Evolutionary conservation across 2,329 filamentous ascomycete genomes (phyloP).

Genomic region (Talaromyces islandicus): DNA sequence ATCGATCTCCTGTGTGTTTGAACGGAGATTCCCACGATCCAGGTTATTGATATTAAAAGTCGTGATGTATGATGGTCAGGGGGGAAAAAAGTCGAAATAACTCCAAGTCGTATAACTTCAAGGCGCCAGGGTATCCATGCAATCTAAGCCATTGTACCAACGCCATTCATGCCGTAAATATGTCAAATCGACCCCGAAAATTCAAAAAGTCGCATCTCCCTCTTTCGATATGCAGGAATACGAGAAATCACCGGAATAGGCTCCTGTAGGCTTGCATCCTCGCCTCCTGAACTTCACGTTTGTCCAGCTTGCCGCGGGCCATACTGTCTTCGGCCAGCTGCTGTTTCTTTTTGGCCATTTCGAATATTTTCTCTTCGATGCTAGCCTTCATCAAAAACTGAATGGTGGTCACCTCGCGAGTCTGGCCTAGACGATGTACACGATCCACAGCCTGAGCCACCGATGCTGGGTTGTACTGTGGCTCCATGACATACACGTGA

Average conservation of each 20-base stretch:
- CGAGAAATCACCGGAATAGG: constrained; percentile 44
- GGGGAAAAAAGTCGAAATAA: background rate
- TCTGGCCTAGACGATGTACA: constrained; percentile 86
- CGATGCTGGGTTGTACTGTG: constrained; percentile 92
- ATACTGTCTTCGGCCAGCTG: constrained; percentile 82
- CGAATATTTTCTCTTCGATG: constrained; percentile 90
- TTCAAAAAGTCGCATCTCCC: background rate
- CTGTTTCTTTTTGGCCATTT: constrained; percentile 87
- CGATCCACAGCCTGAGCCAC: constrained; percentile 93
- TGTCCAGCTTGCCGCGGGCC: constrained; percentile 58
- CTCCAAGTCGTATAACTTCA: background rate
- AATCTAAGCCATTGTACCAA: background rate
- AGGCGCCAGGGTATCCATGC: background rate
- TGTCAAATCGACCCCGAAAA: background rate
- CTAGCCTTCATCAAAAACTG: constrained; percentile 85
- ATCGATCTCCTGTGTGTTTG: background rate
- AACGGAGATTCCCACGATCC: background rate
- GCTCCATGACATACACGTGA: constrained; percentile 94
- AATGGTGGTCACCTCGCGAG: constrained; percentile 75
- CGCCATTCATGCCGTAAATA: background rate
- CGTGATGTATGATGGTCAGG: background rate
- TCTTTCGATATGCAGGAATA: background rate
- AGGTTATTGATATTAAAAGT: background rate
- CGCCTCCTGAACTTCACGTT: constrained; percentile 59
- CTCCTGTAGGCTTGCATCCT: constrained; percentile 56